A percentile compares a stretch with the other conserved stretches of the same genome.
Conservation (phyloP, 148 eudicot species). For the Vaccinium darrowii region DNA sequence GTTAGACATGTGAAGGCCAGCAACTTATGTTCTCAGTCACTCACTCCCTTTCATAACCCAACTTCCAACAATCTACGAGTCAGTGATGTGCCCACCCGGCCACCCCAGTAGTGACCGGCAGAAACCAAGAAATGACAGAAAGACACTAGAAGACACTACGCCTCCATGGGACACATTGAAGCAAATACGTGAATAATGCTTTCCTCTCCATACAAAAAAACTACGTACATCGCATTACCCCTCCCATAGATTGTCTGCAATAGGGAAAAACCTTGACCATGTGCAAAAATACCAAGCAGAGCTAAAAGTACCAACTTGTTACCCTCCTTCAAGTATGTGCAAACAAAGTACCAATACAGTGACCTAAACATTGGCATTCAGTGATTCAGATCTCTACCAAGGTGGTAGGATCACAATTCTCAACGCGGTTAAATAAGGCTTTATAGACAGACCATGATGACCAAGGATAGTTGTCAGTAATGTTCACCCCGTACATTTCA, state of each 20-base stretch:
- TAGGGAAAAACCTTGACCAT: constrained; percentile 1
- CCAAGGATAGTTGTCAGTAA: constrained; percentile 1
- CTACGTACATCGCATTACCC: background rate
- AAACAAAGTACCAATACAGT: background rate
- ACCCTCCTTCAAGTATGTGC: background rate
- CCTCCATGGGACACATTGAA: background rate
- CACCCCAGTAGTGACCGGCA: background rate
- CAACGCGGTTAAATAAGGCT: background rate
- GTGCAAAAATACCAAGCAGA: background rate
- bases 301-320: background rate
- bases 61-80: background rate
- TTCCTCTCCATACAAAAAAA: background rate
- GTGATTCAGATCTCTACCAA: background rate
- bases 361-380: background rate
- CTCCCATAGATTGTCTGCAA: background rate
- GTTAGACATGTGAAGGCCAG: background rate
- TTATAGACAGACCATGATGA: background rate
- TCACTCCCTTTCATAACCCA: background rate
- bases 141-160: background rate
- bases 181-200: background rate
- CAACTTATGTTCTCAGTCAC: constrained; percentile 4
- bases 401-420: background rate
- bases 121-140: background rate
- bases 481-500: background rate
- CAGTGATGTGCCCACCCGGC: background rate